phyloP scores from a whole-genome alignment of 1,284 basidiomycete genomes.

The Leccinum pallidistipes region DNA sequence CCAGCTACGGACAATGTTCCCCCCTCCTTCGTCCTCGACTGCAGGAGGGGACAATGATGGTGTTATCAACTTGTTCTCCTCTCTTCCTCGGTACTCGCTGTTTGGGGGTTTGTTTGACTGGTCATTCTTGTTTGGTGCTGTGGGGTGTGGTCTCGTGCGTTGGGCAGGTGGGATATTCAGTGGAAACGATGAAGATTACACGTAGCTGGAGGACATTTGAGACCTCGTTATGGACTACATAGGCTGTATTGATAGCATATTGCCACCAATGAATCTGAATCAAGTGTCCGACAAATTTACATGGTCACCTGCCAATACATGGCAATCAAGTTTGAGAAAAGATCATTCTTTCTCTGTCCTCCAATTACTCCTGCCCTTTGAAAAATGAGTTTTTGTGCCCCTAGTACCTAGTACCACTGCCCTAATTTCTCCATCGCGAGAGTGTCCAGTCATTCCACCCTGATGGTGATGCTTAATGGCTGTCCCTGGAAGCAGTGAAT shows the following conservation, averaged over 20 bases:
- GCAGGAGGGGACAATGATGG: constrained; percentile 14
- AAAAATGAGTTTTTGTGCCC: too few species aligned
- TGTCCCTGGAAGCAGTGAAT: too few species aligned
- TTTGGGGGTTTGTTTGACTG: constrained; percentile 75
- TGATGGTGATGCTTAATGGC: too few species aligned
- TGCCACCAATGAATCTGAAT: not conserved
- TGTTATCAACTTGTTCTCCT: constrained; percentile 63
- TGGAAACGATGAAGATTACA: constrained; percentile 19
- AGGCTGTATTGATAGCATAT: constrained; percentile 9
- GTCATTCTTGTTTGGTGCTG: constrained; percentile 61
- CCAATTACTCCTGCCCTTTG: too few species aligned
- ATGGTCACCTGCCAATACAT: not conserved
- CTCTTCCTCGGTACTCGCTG: constrained; percentile 69
- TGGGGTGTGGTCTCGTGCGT: constrained; percentile 42
- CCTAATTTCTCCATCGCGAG: too few species aligned
- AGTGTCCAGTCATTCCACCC: not conserved
- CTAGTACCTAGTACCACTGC: too few species aligned
- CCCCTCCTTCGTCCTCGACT: constrained; percentile 39
- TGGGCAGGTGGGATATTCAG: constrained; percentile 45
- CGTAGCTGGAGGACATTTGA: constrained; percentile 2
- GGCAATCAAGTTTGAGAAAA: not conserved
- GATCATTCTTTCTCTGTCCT: not conserved
- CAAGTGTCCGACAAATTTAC: not conserved
- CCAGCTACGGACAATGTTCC: constrained; percentile 75
- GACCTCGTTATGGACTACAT: constrained; percentile 1